A percentile compares a stretch with the other conserved stretches of the same genome.
Evolutionary conservation across 345 rosid genomes (phyloP).

Genomic region (Capsella bursapastoris): DNA sequence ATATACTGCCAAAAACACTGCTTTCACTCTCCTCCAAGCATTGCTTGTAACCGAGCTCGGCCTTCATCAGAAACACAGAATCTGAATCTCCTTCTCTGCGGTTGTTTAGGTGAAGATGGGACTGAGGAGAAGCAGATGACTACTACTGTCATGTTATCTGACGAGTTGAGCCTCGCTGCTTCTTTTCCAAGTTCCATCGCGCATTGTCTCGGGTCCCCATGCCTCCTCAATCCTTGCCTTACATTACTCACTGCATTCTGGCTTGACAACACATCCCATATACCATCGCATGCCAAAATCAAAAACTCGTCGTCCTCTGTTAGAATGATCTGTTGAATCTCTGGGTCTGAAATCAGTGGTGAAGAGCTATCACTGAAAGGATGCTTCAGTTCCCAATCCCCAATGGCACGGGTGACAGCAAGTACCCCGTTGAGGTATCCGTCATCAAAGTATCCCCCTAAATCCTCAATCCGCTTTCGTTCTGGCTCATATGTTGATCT

Average conservation of each 20-base stretch:
- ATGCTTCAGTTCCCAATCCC: conserved; percentile 76
- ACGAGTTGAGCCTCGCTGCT: conserved; percentile 67
- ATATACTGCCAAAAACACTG: conserved; percentile 13
- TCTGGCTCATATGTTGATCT: conserved; percentile 65
- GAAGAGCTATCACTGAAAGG: conserved; percentile 45
- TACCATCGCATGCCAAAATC: conserved; percentile 79
- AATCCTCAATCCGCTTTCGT: conserved; percentile 61
- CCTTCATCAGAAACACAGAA: conserved; percentile 80
- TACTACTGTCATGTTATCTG: conserved; percentile 77
- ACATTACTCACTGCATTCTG: conserved; percentile 81
- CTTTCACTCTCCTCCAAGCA: conserved; percentile 40
- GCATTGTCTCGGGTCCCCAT: conserved; percentile 70
- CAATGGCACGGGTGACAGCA: conserved; percentile 79
- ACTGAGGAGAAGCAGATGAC: conserved; percentile 69
- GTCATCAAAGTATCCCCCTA: conserved; percentile 68
- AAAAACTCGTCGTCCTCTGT: conserved; percentile 81
- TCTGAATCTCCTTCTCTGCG: conserved; percentile 52
- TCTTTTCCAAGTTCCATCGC: conserved; percentile 77
- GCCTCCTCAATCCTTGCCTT: conserved; percentile 70
- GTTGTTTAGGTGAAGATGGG: conserved; percentile 56
- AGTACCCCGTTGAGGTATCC: conserved; percentile 80
- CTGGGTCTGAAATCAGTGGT: conserved; percentile 85
- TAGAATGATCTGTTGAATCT: conserved; percentile 61
- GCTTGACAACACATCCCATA: conserved; percentile 84
- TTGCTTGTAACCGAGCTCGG: conserved; percentile 42